Percentiles rank a stretch among this genome's conserved stretches.
Conservation (phyloP, 805 yeast species). For the Kodamaea neixiangensis region DNA sequence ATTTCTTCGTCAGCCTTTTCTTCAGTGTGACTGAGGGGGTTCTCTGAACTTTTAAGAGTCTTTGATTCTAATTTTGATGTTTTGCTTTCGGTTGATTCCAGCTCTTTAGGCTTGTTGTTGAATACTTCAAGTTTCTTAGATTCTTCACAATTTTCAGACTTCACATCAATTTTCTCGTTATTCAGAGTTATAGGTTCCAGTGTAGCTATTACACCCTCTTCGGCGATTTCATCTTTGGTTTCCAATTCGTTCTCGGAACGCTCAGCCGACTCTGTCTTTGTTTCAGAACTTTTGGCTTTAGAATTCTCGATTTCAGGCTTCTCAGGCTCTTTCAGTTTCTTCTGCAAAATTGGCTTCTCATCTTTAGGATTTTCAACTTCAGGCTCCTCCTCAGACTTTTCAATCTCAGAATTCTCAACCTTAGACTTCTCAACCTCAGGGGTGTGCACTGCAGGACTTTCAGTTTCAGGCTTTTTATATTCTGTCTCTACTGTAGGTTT, state of each 20-base stretch:
- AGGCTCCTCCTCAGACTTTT: neutral
- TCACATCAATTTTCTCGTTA: neutral
- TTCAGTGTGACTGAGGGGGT: neutral
- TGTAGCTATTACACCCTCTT: neutral
- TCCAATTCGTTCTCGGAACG: neutral
- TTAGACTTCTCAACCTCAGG: neutral
- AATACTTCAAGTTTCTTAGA: neutral
- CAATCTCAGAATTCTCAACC: neutral
- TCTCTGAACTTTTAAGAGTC: neutral
- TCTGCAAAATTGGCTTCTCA: neutral
- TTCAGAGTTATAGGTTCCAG: neutral
- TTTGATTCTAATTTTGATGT: neutral
- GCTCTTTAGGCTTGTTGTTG: neutral
- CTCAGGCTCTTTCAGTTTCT: too few relatives aligned
- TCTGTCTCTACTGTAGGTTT: neutral
- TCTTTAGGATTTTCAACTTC: neutral
- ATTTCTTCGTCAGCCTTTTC: neutral
- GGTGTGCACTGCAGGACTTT: slow-evolving; percentile 11
- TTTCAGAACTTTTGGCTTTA: neutral
- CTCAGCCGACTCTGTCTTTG: neutral
- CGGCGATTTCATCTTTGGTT: neutral
- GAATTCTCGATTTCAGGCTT: neutral
- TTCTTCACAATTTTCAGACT: neutral
- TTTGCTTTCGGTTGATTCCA: neutral
- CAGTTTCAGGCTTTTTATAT: slow-evolving; percentile 16